Conservation (phyloP, 768 basidiomycete genomes). For the Basidioascus undulatus region DNA sequence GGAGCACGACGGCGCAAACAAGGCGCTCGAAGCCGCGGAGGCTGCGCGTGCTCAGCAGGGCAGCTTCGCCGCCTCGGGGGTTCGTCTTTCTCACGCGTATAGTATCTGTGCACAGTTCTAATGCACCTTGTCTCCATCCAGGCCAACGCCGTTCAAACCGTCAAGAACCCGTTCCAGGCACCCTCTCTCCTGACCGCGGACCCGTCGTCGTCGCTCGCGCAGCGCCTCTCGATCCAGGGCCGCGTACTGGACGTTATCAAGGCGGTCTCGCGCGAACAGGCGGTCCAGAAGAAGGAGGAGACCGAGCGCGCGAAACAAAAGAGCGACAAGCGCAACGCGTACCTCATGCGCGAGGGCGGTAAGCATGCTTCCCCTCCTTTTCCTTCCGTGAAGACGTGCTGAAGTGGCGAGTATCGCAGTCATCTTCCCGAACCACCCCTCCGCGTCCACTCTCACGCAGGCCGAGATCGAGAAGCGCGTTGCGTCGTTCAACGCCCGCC, state of each 20-base stretch:
- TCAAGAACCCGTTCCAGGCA: constrained; percentile 55
- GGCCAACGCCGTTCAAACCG: no score
- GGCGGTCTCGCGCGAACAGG: constrained; percentile 75
- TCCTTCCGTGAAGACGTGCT: not conserved
- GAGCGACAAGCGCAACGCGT: constrained; percentile 83
- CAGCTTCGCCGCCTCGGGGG: constrained; percentile 17
- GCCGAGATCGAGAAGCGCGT: constrained; percentile 69
- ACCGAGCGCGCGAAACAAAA: constrained; percentile 58
- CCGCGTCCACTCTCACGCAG: constrained; percentile 40
- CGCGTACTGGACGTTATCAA: constrained; percentile 72
- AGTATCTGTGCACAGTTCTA: not conserved
- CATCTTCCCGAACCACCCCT: constrained; percentile 66
- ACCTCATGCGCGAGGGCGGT: constrained; percentile 92
- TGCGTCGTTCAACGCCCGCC: constrained; percentile 60
- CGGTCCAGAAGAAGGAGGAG: constrained; percentile 65
- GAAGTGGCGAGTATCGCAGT: constrained; percentile 25
- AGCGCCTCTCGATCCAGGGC: constrained; percentile 68
- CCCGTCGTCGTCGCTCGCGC: constrained; percentile 61
- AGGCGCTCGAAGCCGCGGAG: constrained; percentile 57
- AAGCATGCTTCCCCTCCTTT: constrained; percentile 14
- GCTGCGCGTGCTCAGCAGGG: constrained; percentile 14
- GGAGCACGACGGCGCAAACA: constrained; percentile 73
- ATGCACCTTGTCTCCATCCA: not conserved
- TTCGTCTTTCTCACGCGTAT: constrained; percentile 11
- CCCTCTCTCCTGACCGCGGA: constrained; percentile 83